Percentiles rank a stretch among this genome's conserved stretches.
Conservation (phyloP, 257 asterid genomes). For the Solanum lycopersicoides region DNA sequence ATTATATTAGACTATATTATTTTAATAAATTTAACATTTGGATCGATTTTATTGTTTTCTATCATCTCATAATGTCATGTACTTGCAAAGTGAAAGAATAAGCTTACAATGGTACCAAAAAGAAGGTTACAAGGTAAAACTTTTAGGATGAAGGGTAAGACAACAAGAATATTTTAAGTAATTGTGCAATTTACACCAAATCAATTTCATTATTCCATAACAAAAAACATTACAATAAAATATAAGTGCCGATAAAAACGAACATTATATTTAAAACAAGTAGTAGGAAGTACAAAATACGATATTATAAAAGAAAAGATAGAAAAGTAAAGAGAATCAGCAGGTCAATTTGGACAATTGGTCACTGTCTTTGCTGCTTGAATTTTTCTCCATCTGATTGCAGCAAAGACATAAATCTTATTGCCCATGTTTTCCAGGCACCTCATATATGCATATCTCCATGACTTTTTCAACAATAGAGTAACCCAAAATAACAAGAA, state of each 20-base stretch:
- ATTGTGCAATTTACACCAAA: not conserved
- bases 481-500: no score
- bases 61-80: not conserved
- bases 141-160: not conserved
- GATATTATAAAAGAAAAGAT: fast-evolving
- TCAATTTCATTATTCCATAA: not conserved
- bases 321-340: not conserved
- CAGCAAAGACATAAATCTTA: not conserved
- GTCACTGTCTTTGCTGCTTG: not conserved
- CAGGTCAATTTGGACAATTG: not conserved
- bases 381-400: not conserved
- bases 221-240: not conserved
- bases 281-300: not conserved
- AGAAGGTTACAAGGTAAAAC: not conserved
- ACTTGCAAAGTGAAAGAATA: not conserved
- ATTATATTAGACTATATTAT: not conserved
- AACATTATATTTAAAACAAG: no score
- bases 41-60: no score
- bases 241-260: fast-evolving
- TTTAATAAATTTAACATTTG: not conserved
- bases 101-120: no score
- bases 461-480: not conserved
- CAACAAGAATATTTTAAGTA: no score
- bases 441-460: not conserved
- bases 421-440: not conserved